Evolutionary conservation across 805 yeast species (phyloP).

Genomic region (Yamadazyma philogaea): DNA sequence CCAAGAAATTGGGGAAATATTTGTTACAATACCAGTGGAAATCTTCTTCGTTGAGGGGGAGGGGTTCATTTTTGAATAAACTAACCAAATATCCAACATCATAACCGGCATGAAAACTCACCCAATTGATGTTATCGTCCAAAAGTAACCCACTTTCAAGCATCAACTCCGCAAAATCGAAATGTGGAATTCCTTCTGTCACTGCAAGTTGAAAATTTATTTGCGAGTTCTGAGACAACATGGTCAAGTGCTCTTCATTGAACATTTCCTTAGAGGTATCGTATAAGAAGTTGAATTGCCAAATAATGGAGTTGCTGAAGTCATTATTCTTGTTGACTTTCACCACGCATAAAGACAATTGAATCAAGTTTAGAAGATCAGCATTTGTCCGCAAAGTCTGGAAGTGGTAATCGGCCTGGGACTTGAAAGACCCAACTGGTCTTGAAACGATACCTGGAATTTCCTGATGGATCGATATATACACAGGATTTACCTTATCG

Average conservation of each 20-base stretch:
- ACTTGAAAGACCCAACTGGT: conserved; percentile 89
- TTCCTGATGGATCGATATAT: conserved; percentile 78
- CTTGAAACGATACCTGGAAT: conserved; percentile 95
- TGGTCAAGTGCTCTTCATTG: conserved; percentile 77
- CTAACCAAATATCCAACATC: conserved; percentile 88
- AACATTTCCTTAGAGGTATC: conserved; percentile 79
- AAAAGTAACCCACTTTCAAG: conserved; percentile 83
- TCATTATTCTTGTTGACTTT: conserved; percentile 34
- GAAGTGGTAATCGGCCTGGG: conserved; percentile 89
- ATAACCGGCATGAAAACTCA: conserved; percentile 90
- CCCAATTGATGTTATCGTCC: conserved; percentile 73
- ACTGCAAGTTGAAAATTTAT: conserved; percentile 74
- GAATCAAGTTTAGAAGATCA: conserved; percentile 81
- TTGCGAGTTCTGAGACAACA: conserved; percentile 73
- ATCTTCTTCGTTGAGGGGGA: conserved; percentile 79
- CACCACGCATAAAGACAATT: conserved; percentile 50
- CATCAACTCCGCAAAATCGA: conserved; percentile 78
- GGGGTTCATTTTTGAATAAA: conserved; percentile 64
- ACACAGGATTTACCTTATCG: conserved; percentile 45
- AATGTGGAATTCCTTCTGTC: conserved; percentile 72
- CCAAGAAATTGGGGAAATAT: conserved; percentile 81
- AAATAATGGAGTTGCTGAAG: conserved; percentile 75
- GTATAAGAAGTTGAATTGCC: conserved; percentile 94
- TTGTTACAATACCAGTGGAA: conserved; percentile 67
- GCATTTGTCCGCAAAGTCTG: conserved; percentile 92